Base-by-base conservation (phyloP, 2,329 filamentous ascomycete species). In the Aspergillus thermomutatus region DNA sequence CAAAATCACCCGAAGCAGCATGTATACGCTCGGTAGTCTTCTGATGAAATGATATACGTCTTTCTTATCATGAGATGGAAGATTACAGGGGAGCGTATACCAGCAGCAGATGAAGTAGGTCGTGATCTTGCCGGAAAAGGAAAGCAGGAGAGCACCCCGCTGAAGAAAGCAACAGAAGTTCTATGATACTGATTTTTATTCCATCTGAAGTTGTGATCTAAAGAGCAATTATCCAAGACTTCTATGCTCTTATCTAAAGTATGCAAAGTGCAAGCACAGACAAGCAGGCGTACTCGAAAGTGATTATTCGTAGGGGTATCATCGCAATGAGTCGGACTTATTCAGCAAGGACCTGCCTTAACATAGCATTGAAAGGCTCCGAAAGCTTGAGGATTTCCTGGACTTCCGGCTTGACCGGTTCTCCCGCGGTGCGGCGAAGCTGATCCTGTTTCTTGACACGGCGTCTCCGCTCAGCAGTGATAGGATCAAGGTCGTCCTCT, bases 351-450 rank as follows among this genome's bases (percentile, higher is more conserved):
- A 96, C 91, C 66, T 86, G 83, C 65, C 92, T 84, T 69, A 96
- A 75, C 89, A 96, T 94, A 51, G 83, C 79, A 70, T 93, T 74
- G 73, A 97, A 96, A 60, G 88, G 87, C 4, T 91, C 89, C 65
- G 85, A 85, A 68, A 97, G 75, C 72, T 92, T 92, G 68, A 90
- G 81, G 52, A 96, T 83, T 78, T 96, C 92, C 25, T 75, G 79
- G n/a, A 96, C 84, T 1, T 80, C 75, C 3, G 92, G 92, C 77
- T 96, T 97, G 52, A 81, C 79, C 1, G 92, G 92, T 77, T 96
- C 91, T 31, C 92, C 92, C 1, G 92, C 91, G 46, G 84, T 88
- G 53, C 91, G 82, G 61, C 91, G 83, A 53, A 99, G 80, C 58
- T 89, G 84, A 69, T 96, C 92, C 69, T 92, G 90, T 64, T 83